phyloP scores from a whole-genome alignment of 768 basidiomycete species.

The Lactarius deliciosus region DNA sequence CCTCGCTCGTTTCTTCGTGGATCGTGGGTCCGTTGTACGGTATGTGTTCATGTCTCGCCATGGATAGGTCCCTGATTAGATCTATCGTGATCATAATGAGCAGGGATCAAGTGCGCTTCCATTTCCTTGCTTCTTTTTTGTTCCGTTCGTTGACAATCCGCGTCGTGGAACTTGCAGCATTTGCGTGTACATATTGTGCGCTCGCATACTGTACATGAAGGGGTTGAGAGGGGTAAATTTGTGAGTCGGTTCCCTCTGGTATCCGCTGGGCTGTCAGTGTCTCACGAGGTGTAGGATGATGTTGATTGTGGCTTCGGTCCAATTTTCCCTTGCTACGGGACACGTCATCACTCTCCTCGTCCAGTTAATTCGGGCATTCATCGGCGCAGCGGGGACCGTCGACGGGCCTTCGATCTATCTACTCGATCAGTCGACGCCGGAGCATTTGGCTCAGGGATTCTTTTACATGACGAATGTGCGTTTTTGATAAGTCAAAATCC shows the following conservation, averaged over 20 bases:
- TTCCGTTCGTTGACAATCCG: neutral
- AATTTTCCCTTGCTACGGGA: conserved; percentile 21
- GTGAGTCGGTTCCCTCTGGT: neutral
- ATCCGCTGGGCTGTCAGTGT: neutral
- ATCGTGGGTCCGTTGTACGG: conserved; percentile 20
- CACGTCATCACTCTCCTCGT: conserved; percentile 18
- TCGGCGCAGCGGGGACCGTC: neutral
- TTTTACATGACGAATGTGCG: conserved; percentile 23
- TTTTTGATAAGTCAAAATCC: neutral
- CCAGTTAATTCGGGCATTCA: conserved; percentile 13
- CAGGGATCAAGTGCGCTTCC: conserved; percentile 17
- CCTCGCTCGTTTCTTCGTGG: conserved; percentile 1
- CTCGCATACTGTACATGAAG: conserved; percentile 2
- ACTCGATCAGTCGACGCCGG: conserved; percentile 9
- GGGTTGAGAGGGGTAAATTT: conserved; percentile 9
- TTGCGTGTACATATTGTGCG: conserved; percentile 20
- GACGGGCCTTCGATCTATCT: conserved; percentile 1
- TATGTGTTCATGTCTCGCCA: neutral
- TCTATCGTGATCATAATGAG: too few species aligned
- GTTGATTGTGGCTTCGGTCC: conserved; percentile 11
- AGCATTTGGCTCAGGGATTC: conserved; percentile 10
- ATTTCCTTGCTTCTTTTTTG: neutral
- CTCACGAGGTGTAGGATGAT: conserved; percentile 10
- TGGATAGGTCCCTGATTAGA: too few species aligned
- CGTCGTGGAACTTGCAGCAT: neutral